phyloP scores from a whole-genome alignment of 2,329 filamentous ascomycete genomes.

The Aspergillus luchuensis region DNA sequence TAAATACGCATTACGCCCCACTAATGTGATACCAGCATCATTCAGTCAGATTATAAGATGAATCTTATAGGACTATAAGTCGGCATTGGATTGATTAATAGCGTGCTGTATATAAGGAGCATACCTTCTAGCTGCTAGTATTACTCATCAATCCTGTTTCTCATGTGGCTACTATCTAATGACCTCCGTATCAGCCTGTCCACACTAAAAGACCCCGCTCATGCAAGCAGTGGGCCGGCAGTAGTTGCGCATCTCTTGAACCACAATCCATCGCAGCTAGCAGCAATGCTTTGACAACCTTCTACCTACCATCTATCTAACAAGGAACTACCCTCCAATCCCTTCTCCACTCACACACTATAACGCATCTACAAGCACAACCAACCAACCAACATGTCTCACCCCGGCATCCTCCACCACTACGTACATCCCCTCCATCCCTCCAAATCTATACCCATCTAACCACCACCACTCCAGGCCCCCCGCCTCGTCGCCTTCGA shows the following conservation, averaged over 20 bases:
- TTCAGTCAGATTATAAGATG: no score
- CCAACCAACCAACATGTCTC: constrained; percentile 15
- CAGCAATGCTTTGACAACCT: background rate
- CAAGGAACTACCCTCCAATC: background rate
- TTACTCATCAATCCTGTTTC: background rate
- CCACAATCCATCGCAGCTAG: background rate
- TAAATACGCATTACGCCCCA: background rate
- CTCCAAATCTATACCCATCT: background rate
- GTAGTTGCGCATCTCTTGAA: background rate
- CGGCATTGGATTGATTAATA: no score
- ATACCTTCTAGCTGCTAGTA: background rate
- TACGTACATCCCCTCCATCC: constrained; percentile 32
- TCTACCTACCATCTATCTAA: background rate
- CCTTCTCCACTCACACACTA: background rate
- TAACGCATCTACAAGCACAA: background rate
- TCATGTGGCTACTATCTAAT: background rate
- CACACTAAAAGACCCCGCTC: background rate
- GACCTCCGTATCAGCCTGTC: background rate
- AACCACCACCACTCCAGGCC: constrained; percentile 30
- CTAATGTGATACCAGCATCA: background rate
- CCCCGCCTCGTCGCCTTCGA: constrained; percentile 46
- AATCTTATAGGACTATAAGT: no score
- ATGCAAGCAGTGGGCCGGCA: background rate
- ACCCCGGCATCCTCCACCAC: constrained; percentile 39
- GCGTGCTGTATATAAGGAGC: background rate